phyloP scores from a whole-genome alignment of 2,329 filamentous ascomycete species.

The Fusarium mangiferae region DNA sequence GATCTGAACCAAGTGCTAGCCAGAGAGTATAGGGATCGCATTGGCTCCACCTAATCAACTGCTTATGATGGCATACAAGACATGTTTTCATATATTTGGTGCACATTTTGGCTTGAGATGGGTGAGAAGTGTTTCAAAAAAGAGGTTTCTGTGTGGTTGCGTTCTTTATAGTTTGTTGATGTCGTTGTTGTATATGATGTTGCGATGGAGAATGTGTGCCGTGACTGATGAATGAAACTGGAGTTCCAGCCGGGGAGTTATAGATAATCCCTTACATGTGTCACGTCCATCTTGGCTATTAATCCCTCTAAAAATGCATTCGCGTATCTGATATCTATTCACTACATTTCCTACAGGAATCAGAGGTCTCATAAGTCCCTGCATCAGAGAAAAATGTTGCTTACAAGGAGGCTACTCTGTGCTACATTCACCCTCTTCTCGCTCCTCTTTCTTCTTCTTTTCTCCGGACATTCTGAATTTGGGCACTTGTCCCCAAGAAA shows the following conservation, averaged over 20 bases:
- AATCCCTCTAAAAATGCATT: neutral
- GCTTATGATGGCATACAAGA: neutral
- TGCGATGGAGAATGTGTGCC: neutral
- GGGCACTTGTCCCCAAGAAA: neutral
- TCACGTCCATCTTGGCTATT: no score
- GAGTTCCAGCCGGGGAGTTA: neutral
- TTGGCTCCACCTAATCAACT: neutral
- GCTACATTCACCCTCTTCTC: neutral
- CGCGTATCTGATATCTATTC: rapidly evolving
- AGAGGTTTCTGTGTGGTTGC: rapidly evolving
- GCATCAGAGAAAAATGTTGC: neutral
- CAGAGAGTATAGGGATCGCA: neutral
- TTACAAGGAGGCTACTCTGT: neutral
- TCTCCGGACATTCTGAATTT: neutral
- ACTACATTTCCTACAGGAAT: rapidly evolving
- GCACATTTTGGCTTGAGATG: neutral
- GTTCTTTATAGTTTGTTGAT: no score
- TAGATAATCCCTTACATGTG: neutral
- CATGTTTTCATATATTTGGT: neutral
- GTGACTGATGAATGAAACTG: neutral
- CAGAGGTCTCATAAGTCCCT: neutral
- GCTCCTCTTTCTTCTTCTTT: neutral
- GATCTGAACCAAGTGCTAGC: no score
- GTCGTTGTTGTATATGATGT: neutral
- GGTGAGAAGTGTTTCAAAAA: neutral